phyloP scores from a whole-genome alignment of 768 basidiomycete species.

The Leccinum boreale region DNA sequence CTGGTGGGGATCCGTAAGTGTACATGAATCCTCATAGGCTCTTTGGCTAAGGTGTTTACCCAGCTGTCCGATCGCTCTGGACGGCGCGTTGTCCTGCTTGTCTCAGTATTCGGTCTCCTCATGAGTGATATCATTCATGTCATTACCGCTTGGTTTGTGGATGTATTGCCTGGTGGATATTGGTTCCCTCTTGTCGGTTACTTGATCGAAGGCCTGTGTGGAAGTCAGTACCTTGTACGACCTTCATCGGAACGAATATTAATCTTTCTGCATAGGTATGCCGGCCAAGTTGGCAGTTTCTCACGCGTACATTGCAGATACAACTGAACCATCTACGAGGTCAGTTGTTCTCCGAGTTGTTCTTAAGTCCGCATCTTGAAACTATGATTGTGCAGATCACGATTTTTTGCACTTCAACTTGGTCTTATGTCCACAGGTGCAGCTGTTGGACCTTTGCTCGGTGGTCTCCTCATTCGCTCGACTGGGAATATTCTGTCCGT shows the following conservation, averaged over 20 bases:
- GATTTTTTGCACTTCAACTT: constrained; percentile 58
- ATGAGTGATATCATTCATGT: constrained; percentile 65
- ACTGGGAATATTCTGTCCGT: constrained; percentile 58
- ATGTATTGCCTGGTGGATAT: constrained; percentile 73
- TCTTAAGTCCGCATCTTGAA: constrained; percentile 2
- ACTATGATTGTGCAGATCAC: constrained; percentile 42
- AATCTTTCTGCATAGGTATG: constrained; percentile 39
- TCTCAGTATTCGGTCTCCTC: constrained; percentile 60
- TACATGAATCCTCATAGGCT: not conserved
- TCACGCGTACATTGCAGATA: constrained; percentile 72
- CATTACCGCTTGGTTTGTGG: constrained; percentile 55
- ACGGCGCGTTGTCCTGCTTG: constrained; percentile 58
- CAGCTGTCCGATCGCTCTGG: constrained; percentile 80
- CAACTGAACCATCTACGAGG: constrained; percentile 53
- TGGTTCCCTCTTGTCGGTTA: constrained; percentile 72
- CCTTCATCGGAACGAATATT: not conserved
- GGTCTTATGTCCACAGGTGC: constrained; percentile 76
- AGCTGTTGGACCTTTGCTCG: constrained; percentile 73
- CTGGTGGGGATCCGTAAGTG: constrained; percentile 80
- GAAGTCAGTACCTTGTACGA: constrained; percentile 46
- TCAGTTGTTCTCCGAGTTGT: constrained; percentile 21
- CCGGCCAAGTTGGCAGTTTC: constrained; percentile 47
- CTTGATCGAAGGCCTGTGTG: constrained; percentile 64
- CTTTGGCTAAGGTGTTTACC: not conserved
- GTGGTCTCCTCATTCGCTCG: constrained; percentile 57